These are phyloP conservation scores for Suillus subluteus DNA, from an alignment of 768 basidiomycete species.

Conservation along the genomic window DNA sequence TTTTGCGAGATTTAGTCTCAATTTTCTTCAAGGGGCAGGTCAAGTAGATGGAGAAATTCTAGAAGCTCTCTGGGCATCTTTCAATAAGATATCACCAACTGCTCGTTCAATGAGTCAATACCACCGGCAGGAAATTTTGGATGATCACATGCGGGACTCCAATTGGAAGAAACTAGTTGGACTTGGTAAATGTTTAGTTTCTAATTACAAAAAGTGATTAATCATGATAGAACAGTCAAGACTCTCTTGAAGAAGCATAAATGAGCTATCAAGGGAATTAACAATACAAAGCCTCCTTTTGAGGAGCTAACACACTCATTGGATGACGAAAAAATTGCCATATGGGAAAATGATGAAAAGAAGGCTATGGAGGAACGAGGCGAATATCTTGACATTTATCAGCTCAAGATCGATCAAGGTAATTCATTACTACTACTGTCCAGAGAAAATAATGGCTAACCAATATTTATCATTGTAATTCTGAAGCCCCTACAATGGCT, in stretches of 20 bases:
- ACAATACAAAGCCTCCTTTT: background rate
- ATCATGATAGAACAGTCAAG: too few relatives aligned
- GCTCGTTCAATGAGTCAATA: conserved; percentile 10
- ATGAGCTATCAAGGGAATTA: background rate
- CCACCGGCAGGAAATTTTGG: too few relatives aligned
- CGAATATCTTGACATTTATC: conserved; percentile 9
- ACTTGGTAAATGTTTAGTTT: too few relatives aligned
- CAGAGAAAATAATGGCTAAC: too few relatives aligned
- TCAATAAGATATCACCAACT: conserved; percentile 32
- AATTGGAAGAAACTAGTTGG: too few relatives aligned
- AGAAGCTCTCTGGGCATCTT: conserved; percentile 33
- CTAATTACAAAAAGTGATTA: too few relatives aligned
- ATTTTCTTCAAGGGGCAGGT: conserved; percentile 32
- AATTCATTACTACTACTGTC: background rate
- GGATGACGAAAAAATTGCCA: background rate
- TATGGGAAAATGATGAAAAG: conserved; percentile 6
- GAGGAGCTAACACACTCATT: background rate
- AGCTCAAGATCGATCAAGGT: conserved; percentile 12
- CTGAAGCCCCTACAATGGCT: conserved; percentile 9
- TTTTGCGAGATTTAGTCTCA: conserved; percentile 26
- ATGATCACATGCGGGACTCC: too few relatives aligned
- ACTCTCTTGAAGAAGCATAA: background rate
- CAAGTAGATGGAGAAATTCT: conserved; percentile 38
- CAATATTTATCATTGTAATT: background rate
- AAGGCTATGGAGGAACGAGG: background rate